Conservation (phyloP, 495 filamentous ascomycete species). For the Lindgomyces ingoldianus region DNA sequence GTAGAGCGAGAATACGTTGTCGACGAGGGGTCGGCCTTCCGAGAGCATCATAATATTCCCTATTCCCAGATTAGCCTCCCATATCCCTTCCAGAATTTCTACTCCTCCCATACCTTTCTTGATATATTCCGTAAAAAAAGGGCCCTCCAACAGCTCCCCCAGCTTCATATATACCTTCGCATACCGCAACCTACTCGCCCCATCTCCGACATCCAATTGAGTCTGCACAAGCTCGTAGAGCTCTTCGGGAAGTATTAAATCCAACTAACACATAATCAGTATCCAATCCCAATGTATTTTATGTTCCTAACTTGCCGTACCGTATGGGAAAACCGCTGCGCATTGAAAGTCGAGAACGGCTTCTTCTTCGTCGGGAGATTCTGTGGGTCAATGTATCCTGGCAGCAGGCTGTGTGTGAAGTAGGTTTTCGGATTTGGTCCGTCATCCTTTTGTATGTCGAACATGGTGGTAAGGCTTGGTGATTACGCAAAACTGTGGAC, state of each 20-base stretch:
- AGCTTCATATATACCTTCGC: constrained; percentile 74
- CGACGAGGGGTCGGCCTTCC: constrained; percentile 74
- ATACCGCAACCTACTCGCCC: constrained; percentile 52
- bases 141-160: constrained; percentile 65
- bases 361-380: constrained; percentile 71
- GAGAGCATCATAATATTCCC: constrained; percentile 91
- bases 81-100: neutral
- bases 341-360: constrained; percentile 68
- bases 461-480: constrained; percentile 16
- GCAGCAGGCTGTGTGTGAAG: constrained; percentile 66
- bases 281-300: neutral
- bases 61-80: constrained; percentile 40
- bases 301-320: constrained; percentile 48
- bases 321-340: constrained; percentile 74
- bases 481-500: neutral
- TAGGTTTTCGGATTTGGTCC: constrained; percentile 62
- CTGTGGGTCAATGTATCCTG: constrained; percentile 64
- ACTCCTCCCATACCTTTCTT: constrained; percentile 65
- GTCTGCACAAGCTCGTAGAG: constrained; percentile 58
- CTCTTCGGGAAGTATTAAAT: constrained; percentile 73
- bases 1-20: constrained; percentile 73
- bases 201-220: constrained; percentile 50
- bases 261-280: constrained; percentile 55
- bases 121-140: constrained; percentile 85
- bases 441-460: constrained; percentile 22